Percentiles rank a stretch among this genome's conserved stretches.
These are phyloP conservation scores for Solanum paucissectum DNA, from an alignment of 257 asterid species.

Conservation along the genomic window DNA sequence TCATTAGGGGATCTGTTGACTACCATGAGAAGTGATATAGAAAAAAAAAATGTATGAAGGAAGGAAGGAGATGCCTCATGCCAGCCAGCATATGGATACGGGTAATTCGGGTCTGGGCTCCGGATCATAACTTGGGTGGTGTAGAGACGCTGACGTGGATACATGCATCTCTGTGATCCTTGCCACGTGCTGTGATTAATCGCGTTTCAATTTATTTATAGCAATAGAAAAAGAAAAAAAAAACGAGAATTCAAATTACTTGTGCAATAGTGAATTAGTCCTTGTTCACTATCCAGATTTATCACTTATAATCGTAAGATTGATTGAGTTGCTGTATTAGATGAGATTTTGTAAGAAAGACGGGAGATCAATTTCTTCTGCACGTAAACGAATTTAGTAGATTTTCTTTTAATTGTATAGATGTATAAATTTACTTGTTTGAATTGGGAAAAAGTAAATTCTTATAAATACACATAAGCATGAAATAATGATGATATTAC, in stretches of 20 bases:
- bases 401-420: too few species aligned
- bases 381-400: too few species aligned
- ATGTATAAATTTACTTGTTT: not conserved
- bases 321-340: too few species aligned
- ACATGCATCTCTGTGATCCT: not conserved
- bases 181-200: not conserved
- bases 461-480: too few species aligned
- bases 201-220: not conserved
- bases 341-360: too few species aligned
- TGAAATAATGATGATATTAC: too few species aligned
- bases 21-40: not conserved
- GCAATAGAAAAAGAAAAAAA: not conserved
- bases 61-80: not conserved
- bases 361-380: too few species aligned
- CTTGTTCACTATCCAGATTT: not conserved
- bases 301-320: not conserved
- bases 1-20: not conserved
- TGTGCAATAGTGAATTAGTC: not conserved
- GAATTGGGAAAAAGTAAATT: too few species aligned
- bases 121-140: not conserved
- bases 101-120: not conserved
- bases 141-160: slow-evolving; percentile 9
- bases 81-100: not conserved
- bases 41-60: not conserved
- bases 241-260: not conserved